A percentile compares a stretch with the other conserved stretches of the same genome.
These are phyloP conservation scores for Heterobasidion annosum DNA, from an alignment of 1,284 basidiomycete species.

Conservation along the genomic window DNA sequence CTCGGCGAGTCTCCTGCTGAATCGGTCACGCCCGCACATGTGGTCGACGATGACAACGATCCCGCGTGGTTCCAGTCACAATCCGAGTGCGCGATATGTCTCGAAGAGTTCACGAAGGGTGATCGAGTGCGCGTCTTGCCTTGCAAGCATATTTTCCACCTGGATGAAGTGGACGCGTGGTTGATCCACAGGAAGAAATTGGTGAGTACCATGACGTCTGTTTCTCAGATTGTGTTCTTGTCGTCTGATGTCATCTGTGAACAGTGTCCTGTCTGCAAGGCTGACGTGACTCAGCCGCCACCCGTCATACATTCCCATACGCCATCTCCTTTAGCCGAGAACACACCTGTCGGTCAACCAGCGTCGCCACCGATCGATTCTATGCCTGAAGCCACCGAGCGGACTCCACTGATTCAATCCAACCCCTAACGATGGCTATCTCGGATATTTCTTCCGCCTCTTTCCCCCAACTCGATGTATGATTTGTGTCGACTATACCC, in stretches of 20 bases:
- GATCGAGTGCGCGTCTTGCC: slow-evolving; percentile 85
- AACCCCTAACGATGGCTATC: slow-evolving; percentile 6
- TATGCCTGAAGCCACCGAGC: slow-evolving; percentile 20
- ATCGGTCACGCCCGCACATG: slow-evolving; percentile 14
- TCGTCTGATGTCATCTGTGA: not conserved
- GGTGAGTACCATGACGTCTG: slow-evolving; percentile 35
- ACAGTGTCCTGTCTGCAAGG: slow-evolving; percentile 84
- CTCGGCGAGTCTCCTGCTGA: slow-evolving; percentile 16
- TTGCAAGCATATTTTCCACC: slow-evolving; percentile 84
- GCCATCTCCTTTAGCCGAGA: not conserved
- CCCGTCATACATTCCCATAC: slow-evolving; percentile 8
- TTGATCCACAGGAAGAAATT: slow-evolving; percentile 83
- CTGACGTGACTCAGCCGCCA: slow-evolving; percentile 70
- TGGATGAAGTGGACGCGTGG: slow-evolving; percentile 85
- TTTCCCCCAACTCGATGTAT: slow-evolving; percentile 5
- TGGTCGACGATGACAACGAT: slow-evolving; percentile 18
- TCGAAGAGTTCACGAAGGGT: slow-evolving; percentile 76
- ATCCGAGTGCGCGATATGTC: slow-evolving; percentile 83
- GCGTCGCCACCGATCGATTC: slow-evolving; percentile 7
- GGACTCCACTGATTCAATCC: slow-evolving; percentile 25
- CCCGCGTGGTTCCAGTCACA: slow-evolving; percentile 71
- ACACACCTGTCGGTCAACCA: slow-evolving; percentile 8
- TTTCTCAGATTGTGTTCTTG: slow-evolving; percentile 5
- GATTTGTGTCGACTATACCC: not conserved
- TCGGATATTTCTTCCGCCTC: slow-evolving; percentile 12